Conservation (phyloP, 2,329 filamentous ascomycete species). For the Beauveria sp. region DNA sequence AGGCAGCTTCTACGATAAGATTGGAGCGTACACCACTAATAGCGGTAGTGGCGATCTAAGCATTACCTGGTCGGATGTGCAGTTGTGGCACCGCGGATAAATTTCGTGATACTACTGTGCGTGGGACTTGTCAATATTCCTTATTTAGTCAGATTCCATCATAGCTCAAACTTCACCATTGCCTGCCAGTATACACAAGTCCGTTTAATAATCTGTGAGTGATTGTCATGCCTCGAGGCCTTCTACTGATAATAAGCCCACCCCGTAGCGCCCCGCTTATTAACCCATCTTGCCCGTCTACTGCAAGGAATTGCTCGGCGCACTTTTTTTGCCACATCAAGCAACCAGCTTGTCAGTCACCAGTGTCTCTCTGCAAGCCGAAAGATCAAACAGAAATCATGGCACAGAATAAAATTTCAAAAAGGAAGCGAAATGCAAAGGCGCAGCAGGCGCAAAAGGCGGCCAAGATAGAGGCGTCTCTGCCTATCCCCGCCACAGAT, state of each 20-base stretch:
- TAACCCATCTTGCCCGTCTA: not conserved
- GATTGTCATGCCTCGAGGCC: not conserved
- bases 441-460: constrained; percentile 29
- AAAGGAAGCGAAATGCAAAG: constrained; percentile 37
- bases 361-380: not conserved
- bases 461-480: constrained; percentile 32
- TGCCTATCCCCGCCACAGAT: constrained; percentile 28
- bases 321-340: not conserved
- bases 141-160: too few relatives aligned
- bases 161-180: too few relatives aligned
- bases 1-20: constrained; percentile 21
- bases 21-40: constrained; percentile 20
- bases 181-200: too few relatives aligned
- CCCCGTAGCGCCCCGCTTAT: not conserved
- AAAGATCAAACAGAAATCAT: constrained; percentile 20
- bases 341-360: not conserved
- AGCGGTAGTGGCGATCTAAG: constrained; percentile 14
- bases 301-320: not conserved
- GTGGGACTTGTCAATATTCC: not conserved
- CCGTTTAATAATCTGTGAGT: too few relatives aligned
- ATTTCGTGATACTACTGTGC: not conserved
- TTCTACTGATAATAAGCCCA: too few relatives aligned
- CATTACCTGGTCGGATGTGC: constrained; percentile 5
- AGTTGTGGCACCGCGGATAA: constrained; percentile 4
- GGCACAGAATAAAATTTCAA: constrained; percentile 38